Conservation (phyloP, 257 asterid genomes). For the Galeopsis tetrahit region DNA sequence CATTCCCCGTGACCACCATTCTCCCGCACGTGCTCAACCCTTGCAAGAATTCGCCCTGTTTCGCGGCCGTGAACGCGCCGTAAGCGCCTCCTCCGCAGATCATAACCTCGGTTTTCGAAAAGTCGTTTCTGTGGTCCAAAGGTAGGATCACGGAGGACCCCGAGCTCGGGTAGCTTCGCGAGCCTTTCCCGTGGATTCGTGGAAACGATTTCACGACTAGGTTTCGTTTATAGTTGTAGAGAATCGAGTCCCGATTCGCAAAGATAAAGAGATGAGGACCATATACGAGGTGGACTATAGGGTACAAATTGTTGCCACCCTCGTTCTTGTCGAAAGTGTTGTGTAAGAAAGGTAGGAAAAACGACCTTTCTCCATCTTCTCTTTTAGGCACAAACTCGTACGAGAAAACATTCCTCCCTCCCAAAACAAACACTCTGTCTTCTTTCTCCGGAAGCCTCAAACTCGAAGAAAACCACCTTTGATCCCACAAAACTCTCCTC, state of each 20-base stretch:
- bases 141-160: slow-evolving; percentile 76
- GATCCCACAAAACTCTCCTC: slow-evolving; percentile 32
- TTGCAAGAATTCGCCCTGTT: slow-evolving; percentile 38
- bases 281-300: slow-evolving; percentile 67
- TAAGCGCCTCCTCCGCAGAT: slow-evolving; percentile 64
- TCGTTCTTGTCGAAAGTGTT: slow-evolving; percentile 36
- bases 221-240: slow-evolving; percentile 52
- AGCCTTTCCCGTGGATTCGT: slow-evolving; percentile 54
- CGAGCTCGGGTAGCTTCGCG: slow-evolving; percentile 67
- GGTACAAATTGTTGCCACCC: slow-evolving; percentile 60
- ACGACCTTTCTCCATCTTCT: slow-evolving; percentile 23
- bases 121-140: slow-evolving; percentile 39
- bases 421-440: slow-evolving; percentile 57
- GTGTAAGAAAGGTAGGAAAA: slow-evolving; percentile 53
- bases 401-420: slow-evolving; percentile 48
- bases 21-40: slow-evolving; percentile 62
- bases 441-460: slow-evolving; percentile 50
- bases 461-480: slow-evolving; percentile 61
- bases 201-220: slow-evolving; percentile 54
- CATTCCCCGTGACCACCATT: slow-evolving; percentile 62
- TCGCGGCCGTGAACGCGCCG: slow-evolving; percentile 48
- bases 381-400: slow-evolving; percentile 64
- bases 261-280: slow-evolving; percentile 66
- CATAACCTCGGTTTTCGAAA: slow-evolving; percentile 61
- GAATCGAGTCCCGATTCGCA: slow-evolving; percentile 65